Evolutionary conservation across 208 protist species (phyloP), one percentile per base, ranked within the genome.

Genomic region (Borovskyia barvae): DNA sequence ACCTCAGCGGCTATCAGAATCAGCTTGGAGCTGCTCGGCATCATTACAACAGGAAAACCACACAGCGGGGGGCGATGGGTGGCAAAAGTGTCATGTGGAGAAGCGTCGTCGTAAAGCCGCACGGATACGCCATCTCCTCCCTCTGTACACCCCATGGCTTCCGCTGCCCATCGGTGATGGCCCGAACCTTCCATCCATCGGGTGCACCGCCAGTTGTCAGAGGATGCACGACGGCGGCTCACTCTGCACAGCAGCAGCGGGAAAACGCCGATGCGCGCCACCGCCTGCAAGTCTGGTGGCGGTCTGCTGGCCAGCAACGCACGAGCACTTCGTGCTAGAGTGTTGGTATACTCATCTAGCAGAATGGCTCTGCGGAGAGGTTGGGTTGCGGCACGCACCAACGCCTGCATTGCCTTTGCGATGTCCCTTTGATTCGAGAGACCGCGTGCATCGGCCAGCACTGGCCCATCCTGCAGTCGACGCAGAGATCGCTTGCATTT

Each of bases 281-380:
- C 52, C 11, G 17, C 52, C 8, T 24, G 24, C 8, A 39, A n/a
- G n/a, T 43, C 24, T 15, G 35, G n/a, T 30, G 22, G 28, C 20
- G 35, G 28, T 28, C 17, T 24, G 39, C 66, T 33, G 1, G 28
- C 40, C n/a, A 50, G 24, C 22, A 72, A 49, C 14, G 51, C 57
- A 1, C 39, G 46, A 5, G 42, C 61, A 22, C 43, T 33, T 36
- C 46, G 46, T 32, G 26, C 12, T 2, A 75, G 46, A 0, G 73
- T 72, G 55, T 77, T 75, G 14, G 62, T 47, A 54, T 75, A 84
- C 9, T 70, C 39, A 26, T 75, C 51, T 24, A 80, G 19, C 66
- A 66, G 39, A 11, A 33, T 42, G 14, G 35, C 19, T 29, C 75
- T 77, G 8, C 77, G 80, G 7, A 54, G 58, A 54, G 55, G 63